Conservation (phyloP, 257 asterid species). For the Solanum verrucosum region DNA sequence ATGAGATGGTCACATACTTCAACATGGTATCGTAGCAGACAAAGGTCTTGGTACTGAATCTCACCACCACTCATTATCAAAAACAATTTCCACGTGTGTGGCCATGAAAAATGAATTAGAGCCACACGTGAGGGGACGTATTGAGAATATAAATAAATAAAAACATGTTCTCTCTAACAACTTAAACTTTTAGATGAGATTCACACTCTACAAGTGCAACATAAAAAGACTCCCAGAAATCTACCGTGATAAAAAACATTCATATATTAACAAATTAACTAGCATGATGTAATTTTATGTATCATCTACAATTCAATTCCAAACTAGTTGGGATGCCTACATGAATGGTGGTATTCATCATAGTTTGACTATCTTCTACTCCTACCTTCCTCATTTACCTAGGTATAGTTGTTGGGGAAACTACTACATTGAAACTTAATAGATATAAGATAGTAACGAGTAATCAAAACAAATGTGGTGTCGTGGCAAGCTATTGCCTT, state of each 20-base stretch:
- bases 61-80: neutral
- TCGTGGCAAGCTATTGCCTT: neutral
- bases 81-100: neutral
- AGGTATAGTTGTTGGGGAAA: neutral
- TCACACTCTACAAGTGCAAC: neutral
- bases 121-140: neutral
- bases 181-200: neutral
- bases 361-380: neutral
- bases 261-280: neutral
- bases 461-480: neutral
- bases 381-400: neutral
- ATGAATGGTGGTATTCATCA: neutral
- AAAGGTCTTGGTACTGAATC: neutral
- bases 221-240: neutral
- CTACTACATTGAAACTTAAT: neutral
- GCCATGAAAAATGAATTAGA: neutral
- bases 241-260: neutral
- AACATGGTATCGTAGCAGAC: neutral
- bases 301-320: neutral
- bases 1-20: neutral
- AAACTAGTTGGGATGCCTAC: neutral
- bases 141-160: neutral
- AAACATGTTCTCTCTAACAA: neutral
- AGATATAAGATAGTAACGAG: neutral
- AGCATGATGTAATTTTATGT: neutral